Base-by-base conservation (phyloP, 116 monocot species). In the Phalaenopsis hybrid region DNA sequence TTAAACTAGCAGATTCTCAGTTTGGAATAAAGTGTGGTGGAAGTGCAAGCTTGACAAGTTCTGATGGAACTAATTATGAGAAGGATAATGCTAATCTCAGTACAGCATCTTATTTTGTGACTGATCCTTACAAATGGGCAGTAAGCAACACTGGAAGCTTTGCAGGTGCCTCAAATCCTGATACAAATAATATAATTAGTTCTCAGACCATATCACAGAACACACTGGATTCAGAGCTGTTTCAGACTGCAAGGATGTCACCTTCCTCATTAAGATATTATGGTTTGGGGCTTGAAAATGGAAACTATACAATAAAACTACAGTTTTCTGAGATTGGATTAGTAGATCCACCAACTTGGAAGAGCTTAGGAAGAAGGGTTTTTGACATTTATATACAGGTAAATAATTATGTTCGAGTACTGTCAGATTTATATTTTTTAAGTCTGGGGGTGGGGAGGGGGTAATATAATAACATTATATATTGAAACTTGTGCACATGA, bases 181-280 rank as follows among this genome's bases (percentile, higher is more conserved):
- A 44, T 79, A 68, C 80, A 21, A 87, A 74, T 41, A 90, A 92
- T 79, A 87, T 84, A 41, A 75, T 86, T 48, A 79, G 23, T 51
- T 87, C 69, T 57, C 73, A 80, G 33, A 21, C 83, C 37, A 91
- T 88, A 69, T 90, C 92, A 17, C 80, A 78, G 73, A 96, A 94
- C 63, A 93, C 93, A 55, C 81, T 89, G 44, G 87, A 88, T 79
- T 10, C 86, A 52, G 90, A 88, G 57, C 76, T 94, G 59, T 91
- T 86, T 83, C 91, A 90, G 81, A 87, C 84, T 49, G 84, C 87
- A 78, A 87, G 94, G 74, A 81, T 84, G 31, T 88, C 94, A 78
- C 91, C 94, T 46, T 94, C 94, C 44, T 94, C 94, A 61, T 76
- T 94, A 57, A 88, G 94, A 84, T 94, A 94, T 76, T 94, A 91